phyloP scores from a whole-genome alignment of 2,329 filamentous ascomycete species.

The Pseudogymnoascus sp. region DNA sequence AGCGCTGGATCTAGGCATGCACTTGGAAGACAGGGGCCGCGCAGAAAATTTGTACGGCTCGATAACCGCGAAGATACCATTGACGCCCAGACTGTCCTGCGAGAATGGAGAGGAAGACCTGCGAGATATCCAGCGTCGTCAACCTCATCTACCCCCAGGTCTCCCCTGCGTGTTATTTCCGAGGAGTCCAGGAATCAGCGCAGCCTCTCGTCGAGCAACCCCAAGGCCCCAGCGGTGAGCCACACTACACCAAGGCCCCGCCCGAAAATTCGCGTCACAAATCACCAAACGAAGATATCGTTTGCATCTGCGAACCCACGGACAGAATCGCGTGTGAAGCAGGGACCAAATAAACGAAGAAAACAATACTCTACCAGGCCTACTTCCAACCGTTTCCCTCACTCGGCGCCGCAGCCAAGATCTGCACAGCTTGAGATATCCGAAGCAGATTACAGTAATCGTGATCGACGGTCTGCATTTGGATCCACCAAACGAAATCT shows the following conservation, averaged over 20 bases:
- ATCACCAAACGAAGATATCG: constrained; percentile 1
- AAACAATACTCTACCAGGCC: background rate
- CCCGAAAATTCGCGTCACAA: background rate
- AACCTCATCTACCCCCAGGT: background rate
- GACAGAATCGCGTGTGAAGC: background rate
- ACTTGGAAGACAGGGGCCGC: constrained; percentile 49
- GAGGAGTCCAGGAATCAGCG: constrained; percentile 16
- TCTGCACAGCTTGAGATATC: constrained; percentile 52
- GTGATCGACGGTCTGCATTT: constrained; percentile 35
- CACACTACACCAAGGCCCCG: background rate
- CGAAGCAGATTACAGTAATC: constrained; percentile 30
- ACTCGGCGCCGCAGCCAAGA: constrained; percentile 21
- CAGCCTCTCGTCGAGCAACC: background rate
- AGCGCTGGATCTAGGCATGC: constrained; percentile 41
- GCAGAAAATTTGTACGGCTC: constrained; percentile 51
- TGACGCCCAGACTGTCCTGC: constrained; percentile 47
- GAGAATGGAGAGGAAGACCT: constrained; percentile 47
- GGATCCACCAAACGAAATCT: constrained; percentile 45
- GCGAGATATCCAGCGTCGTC: constrained; percentile 32
- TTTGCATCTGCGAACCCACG: background rate
- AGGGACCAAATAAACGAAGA: background rate
- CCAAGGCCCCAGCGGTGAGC: background rate
- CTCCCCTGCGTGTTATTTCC: background rate
- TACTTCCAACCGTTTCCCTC: background rate
- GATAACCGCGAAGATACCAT: constrained; percentile 53